Base-by-base conservation (phyloP, 768 basidiomycete species). In the Agrocybe praecox region DNA sequence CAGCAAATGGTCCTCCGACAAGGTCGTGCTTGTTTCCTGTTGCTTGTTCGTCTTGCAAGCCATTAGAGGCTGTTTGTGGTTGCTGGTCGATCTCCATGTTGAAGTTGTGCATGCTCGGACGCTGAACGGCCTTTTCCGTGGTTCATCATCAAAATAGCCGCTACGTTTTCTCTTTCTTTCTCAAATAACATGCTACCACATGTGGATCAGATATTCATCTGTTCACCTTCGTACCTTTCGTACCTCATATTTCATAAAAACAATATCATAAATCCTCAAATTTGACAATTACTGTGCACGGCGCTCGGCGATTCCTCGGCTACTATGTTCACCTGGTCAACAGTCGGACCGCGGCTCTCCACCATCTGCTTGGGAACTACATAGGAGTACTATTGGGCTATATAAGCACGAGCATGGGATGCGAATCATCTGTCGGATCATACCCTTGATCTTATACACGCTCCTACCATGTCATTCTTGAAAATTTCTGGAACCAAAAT, bases 1-100 rank as follows among this genome's bases (percentile, higher is more conserved):
- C 85, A 15, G 83, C 81, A 61, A 85, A 86, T 11, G 84, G 80
- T 3, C 79, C 83, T n/a, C 86, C 86, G 23, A 86, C 76, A 14
- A 86, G 79, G 62, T 86, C 84, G 50, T 49, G 6, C 22, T 5
- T 84, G 50, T 49, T 7, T 21, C 9, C 29, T n/a, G 51, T 43
- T 11, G n/a, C n/a, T 2, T n/a, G 18, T 8, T 46, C 26, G 53
- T 40, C 21, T 51, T 42, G 42, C 14, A 43, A 29, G 26, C 26
- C 26, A 29, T 29, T 29, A 5, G 26, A 29, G 26, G 26, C 26
- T 4, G 26, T 29, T 53, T 40, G 55, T 40, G 36, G 53, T 58
- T 56, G 57, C 47, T 51, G 54, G 44, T 62, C 55, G 55, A 49
- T 52, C 46, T 53, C 52, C 55, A 56, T 58, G 48, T 26, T 53